phyloP scores from a whole-genome alignment of 768 basidiomycete genomes.

The Pulveroboletus sp. region DNA sequence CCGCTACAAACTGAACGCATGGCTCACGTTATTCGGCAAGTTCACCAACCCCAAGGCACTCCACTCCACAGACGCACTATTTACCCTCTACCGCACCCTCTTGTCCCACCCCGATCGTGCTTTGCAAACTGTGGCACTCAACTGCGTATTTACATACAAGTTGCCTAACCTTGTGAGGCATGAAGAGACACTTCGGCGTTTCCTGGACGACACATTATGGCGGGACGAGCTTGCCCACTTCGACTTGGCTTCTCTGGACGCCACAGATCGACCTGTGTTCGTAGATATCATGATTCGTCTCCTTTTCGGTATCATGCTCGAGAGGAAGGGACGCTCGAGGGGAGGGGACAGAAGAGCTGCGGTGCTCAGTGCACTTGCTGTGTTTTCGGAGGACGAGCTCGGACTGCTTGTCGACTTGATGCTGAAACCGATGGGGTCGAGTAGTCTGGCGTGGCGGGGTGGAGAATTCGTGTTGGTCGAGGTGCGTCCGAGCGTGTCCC shows the following conservation, averaged over 20 bases:
- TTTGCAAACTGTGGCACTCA: constrained; percentile 70
- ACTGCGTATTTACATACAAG: constrained; percentile 82
- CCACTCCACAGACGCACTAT: constrained; percentile 60
- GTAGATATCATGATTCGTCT: constrained; percentile 70
- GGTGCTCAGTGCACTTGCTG: constrained; percentile 64
- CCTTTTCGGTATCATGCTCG: constrained; percentile 84
- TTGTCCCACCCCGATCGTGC: constrained; percentile 81
- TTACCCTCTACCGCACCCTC: constrained; percentile 60
- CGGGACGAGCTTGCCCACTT: constrained; percentile 81
- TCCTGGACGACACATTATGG: constrained; percentile 85
- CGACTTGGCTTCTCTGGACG: constrained; percentile 54
- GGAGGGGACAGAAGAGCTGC: constrained; percentile 69
- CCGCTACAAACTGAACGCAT: constrained; percentile 61
- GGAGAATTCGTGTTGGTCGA: constrained; percentile 28
- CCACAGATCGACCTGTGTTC: constrained; percentile 55
- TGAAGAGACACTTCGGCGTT: constrained; percentile 58
- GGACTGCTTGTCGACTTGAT: constrained; percentile 79
- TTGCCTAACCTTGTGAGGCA: constrained; percentile 47
- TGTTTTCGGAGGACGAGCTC: constrained; percentile 71
- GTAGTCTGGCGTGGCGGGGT: constrained; percentile 22
- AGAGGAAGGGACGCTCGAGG: constrained; percentile 63
- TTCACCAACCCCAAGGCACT: constrained; percentile 92
- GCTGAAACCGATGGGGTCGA: constrained; percentile 61
- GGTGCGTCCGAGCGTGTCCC: constrained; percentile 33
- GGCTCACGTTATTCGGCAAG: constrained; percentile 84